phyloP scores from a whole-genome alignment of 371 early-diverging fungal species.

The Furculomyces boomerangus region DNA sequence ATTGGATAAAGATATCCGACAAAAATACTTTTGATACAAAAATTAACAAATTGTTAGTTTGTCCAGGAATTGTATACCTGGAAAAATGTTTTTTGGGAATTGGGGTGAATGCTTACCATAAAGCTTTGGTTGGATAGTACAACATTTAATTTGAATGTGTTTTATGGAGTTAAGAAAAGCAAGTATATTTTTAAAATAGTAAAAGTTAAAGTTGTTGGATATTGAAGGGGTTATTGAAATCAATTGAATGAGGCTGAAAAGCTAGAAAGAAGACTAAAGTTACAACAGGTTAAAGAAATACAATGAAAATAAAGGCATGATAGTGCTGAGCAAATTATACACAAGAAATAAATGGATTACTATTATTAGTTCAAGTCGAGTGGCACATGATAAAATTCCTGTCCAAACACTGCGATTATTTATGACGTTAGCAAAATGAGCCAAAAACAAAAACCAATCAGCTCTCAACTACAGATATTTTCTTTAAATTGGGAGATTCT shows the following conservation, averaged over 20 bases:
- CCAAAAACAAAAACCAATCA: too few species aligned
- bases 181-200: neutral
- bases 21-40: neutral
- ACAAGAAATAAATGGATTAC: too few species aligned
- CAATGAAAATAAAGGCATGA: too few species aligned
- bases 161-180: neutral
- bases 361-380: too few species aligned
- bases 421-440: too few species aligned
- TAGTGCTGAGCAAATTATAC: too few species aligned
- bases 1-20: neutral
- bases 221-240: neutral
- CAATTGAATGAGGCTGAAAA: neutral
- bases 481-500: too few species aligned
- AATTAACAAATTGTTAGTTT: neutral
- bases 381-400: too few species aligned
- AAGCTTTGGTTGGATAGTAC: constrained; percentile 1
- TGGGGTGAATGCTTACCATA: constrained; percentile 1
- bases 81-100: neutral
- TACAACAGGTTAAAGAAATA: too few species aligned
- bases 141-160: neutral
- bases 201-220: neutral
- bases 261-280: too few species aligned
- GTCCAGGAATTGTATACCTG: neutral
- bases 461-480: too few species aligned
- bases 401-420: too few species aligned